phyloP scores from a whole-genome alignment of 805 yeast genomes.

The Yarrowia keelungensis region DNA sequence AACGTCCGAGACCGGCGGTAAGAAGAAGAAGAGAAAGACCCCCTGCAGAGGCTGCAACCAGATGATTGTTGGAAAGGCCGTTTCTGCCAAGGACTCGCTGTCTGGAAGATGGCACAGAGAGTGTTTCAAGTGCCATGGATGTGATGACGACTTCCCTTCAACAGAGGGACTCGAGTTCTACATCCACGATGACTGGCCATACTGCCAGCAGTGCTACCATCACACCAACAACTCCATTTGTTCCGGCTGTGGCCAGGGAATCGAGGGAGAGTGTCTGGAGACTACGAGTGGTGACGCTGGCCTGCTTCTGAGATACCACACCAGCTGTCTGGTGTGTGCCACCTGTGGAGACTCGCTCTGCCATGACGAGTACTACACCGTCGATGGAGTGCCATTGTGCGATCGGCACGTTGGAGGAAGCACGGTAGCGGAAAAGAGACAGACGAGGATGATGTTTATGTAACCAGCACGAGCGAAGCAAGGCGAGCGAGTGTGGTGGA shows the following conservation, averaged over 20 bases:
- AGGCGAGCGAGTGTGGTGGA: too few species aligned
- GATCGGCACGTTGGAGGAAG: slow-evolving; percentile 49
- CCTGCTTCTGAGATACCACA: slow-evolving; percentile 77
- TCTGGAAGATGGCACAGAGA: slow-evolving; percentile 90
- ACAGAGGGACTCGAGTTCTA: slow-evolving; percentile 54
- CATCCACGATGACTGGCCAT: slow-evolving; percentile 79
- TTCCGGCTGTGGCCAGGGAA: slow-evolving; percentile 70
- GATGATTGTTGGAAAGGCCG: slow-evolving; percentile 67
- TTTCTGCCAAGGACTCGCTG: slow-evolving; percentile 79
- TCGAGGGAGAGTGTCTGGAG: slow-evolving; percentile 91
- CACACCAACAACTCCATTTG: slow-evolving; percentile 77
- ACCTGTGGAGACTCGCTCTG: slow-evolving; percentile 56
- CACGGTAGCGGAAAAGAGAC: slow-evolving; percentile 45
- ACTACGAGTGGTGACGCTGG: slow-evolving; percentile 49
- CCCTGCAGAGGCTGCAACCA: slow-evolving; percentile 73
- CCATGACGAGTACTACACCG: slow-evolving; percentile 49
- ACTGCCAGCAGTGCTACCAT: slow-evolving; percentile 82
- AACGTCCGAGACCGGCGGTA: neutral
- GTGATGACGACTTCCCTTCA: slow-evolving; percentile 57
- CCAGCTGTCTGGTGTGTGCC: slow-evolving; percentile 71
- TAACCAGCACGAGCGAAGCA: slow-evolving; percentile 28
- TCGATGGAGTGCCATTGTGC: slow-evolving; percentile 49
- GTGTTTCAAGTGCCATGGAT: slow-evolving; percentile 79
- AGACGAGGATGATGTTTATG: slow-evolving; percentile 48
- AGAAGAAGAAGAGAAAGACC: slow-evolving; percentile 24